Conservation (phyloP, 2,329 filamentous ascomycete genomes). For the Didymella lethalis region DNA sequence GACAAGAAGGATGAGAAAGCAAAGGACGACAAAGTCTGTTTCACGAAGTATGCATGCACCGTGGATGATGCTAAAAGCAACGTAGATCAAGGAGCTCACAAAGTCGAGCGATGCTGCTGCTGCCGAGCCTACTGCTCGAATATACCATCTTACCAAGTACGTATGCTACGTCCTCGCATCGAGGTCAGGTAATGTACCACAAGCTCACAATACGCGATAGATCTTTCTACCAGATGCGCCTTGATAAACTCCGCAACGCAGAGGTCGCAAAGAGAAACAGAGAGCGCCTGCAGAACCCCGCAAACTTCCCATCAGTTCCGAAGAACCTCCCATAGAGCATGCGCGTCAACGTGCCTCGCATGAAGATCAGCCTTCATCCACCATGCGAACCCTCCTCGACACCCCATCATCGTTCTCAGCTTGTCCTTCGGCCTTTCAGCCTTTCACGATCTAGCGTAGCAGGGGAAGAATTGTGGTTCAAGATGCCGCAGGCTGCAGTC, state of each 20-base stretch:
- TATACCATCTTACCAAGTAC: slow-evolving; percentile 85
- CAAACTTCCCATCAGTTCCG: slow-evolving; percentile 85
- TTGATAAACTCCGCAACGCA: slow-evolving; percentile 79
- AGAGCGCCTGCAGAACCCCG: slow-evolving; percentile 79
- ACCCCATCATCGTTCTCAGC: slow-evolving; percentile 6
- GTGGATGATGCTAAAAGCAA: slow-evolving; percentile 17
- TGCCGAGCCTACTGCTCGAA: slow-evolving; percentile 73
- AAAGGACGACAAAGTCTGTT: slow-evolving; percentile 64
- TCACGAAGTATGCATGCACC: background rate
- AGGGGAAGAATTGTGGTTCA: background rate
- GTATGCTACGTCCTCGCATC: background rate
- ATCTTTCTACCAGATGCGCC: slow-evolving; percentile 83
- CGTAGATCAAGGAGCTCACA: slow-evolving; percentile 58
- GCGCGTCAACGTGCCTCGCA: background rate
- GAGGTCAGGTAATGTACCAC: background rate
- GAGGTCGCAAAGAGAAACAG: slow-evolving; percentile 82
- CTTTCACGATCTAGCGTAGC: background rate
- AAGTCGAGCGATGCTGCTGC: slow-evolving; percentile 55
- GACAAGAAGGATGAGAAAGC: slow-evolving; percentile 70
- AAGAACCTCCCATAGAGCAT: slow-evolving; percentile 57
- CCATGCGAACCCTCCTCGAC: background rate
- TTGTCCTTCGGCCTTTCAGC: slow-evolving; percentile 3
- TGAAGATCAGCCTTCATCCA: background rate
- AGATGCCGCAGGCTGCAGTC: slow-evolving; percentile 30
- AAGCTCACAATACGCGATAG: slow-evolving; percentile 54